Evolutionary conservation across 2,329 filamentous ascomycete species (phyloP), one percentile per base, ranked within the genome.

Genomic region (Arthrobotrys conoides): DNA sequence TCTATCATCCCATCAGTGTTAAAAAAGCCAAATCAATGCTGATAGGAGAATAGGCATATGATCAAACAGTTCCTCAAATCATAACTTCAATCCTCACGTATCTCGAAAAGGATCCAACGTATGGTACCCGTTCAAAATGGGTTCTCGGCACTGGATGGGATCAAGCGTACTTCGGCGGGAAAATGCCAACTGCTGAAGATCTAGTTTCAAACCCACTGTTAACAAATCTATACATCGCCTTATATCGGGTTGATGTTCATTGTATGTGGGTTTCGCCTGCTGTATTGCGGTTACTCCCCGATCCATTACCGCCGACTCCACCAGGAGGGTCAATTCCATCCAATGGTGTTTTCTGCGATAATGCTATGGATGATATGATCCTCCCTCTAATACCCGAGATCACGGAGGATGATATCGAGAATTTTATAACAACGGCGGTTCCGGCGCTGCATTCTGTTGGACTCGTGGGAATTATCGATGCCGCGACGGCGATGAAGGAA

Each of bases 311-410:
- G 49, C 82, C 87, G 8, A 80, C 88, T 27, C 85, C 87, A 1
- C 89, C 90, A 0, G 91, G 90, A 10, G 91, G 91, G 0, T 89
- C 91, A 76, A 87, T 92, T 10, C 90, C 90, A 0, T 89, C 89
- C 0, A 86, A 87, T 81, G 91, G 91, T 49, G 90, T 92, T 9
- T 92, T 92, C 81, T 93, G 91, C 82, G 91, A 93, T 83, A 92
- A 92, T 82, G 90, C 91, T 24, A 91, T 92, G 88, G 89, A 90
- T 51, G 38, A 49, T 16, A 83, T 90, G 64, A 86, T 91, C 41
- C 85, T 86, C 71, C 84, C 85, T 1, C 81, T 88, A 18, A 91
- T 89, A 85, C 90, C 90, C 0, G 87, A 87, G 72, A 89, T 90
- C 0, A 85, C 85, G 53, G 83, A 83, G 4, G 85, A 86, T n/a